A percentile compares a stretch with the other conserved stretches of the same genome.
Conservation (phyloP, 2,329 filamentous ascomycete species). For the Nemania sp. region DNA sequence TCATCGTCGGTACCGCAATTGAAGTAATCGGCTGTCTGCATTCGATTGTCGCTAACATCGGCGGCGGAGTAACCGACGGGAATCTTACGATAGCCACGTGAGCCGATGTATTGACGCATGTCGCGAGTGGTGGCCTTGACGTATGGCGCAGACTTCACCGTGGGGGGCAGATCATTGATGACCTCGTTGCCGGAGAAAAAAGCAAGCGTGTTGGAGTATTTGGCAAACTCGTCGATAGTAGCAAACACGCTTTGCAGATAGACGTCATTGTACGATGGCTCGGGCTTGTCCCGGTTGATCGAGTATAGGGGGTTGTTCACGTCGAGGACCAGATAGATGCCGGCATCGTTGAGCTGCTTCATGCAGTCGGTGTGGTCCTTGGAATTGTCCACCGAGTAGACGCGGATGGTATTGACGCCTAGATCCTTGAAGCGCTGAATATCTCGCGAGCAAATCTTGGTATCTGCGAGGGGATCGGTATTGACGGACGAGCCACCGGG, state of each 20-base stretch:
- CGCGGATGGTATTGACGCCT: constrained; percentile 87
- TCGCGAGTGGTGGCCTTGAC: constrained; percentile 81
- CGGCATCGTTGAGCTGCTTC: constrained; percentile 75
- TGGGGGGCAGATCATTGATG: constrained; percentile 68
- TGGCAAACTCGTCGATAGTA: constrained; percentile 80
- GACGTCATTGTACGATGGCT: constrained; percentile 79
- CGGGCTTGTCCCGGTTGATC: constrained; percentile 76
- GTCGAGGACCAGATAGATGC: constrained; percentile 90
- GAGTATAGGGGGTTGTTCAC: constrained; percentile 91
- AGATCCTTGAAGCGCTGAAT: constrained; percentile 81
- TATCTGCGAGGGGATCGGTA: constrained; percentile 77
- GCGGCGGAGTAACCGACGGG: constrained; percentile 80
- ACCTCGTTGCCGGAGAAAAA: constrained; percentile 86
- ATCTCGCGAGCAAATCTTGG: constrained; percentile 73
- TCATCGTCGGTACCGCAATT: constrained; percentile 87
- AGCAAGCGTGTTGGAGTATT: constrained; percentile 84
- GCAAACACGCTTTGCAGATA: constrained; percentile 87
- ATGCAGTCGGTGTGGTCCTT: constrained; percentile 84
- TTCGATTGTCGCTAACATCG: constrained; percentile 82
- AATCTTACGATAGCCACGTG: constrained; percentile 64
- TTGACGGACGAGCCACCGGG: constrained; percentile 61
- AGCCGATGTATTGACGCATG: constrained; percentile 71
- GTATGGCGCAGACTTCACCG: constrained; percentile 69
- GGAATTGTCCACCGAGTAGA: constrained; percentile 91
- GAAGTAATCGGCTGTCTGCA: constrained; percentile 88